Base-by-base conservation (phyloP, 441 rosid species). In the Brassica balearica region DNA sequence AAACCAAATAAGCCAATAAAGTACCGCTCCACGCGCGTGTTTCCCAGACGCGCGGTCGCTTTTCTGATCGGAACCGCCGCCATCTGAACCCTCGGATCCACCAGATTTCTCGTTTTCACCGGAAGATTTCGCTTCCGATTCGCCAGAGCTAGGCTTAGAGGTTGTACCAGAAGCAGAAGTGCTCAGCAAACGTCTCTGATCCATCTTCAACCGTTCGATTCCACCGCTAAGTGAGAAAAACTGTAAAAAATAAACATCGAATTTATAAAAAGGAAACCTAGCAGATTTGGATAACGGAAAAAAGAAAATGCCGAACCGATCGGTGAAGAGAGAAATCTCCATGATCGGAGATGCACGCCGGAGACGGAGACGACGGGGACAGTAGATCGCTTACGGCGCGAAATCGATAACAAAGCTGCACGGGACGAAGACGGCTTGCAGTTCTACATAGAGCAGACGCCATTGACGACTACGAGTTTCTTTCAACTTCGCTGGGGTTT, bases 11-110 rank as follows among this genome's bases (percentile, higher is more conserved):
- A 20, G 17, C 3, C 2, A n/a, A 68, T 8, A 36, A 8, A 36
- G 43, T 87, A 95, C 99, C 98, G 95, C 99, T 71, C 99, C 95
- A 41, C 98, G 99, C 14, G 90, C 84, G 79, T 95, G 70, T 85
- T 88, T 95, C 55, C 99, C 90, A 7, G 88, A 81, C 36, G 60
- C 5, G 61, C 83, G 80, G 2, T 72, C 75, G 32, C 32, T 72
- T 72, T 68, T 76, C 71, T 81, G 77, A 72, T 76, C 67, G 15
- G 80, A 81, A 55, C 85, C 88, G 41, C 85, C 88, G 14, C 85
- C 86, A 9, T 82, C 79, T 62, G 87, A 82, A 69, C 84, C 74
- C 20, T 81, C 77, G 3, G 95, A 90, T 65, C 81, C 88, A 70
- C 86, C 87, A n/a, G 92, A 80, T 56, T 87, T 87, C 55, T 86